These are phyloP conservation scores for Penicillium nucicola DNA, from an alignment of 495 filamentous ascomycete species.

Conservation along the genomic window DNA sequence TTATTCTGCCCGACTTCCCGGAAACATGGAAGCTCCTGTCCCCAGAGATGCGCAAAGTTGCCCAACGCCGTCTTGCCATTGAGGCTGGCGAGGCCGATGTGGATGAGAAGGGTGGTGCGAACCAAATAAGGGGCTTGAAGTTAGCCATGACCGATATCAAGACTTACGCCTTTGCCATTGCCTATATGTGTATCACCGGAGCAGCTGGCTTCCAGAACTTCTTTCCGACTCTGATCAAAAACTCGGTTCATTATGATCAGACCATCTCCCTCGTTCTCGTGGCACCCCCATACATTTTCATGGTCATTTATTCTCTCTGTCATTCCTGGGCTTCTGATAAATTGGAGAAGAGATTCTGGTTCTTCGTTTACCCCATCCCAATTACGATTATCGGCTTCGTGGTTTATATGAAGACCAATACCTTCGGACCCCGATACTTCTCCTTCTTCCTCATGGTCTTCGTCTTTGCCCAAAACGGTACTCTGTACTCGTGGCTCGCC, in stretches of 20 bases:
- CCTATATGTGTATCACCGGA: constrained; percentile 51
- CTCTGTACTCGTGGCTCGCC: constrained; percentile 54
- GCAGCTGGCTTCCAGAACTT: constrained; percentile 54
- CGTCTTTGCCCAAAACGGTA: constrained; percentile 51
- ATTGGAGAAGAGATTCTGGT: constrained; percentile 47
- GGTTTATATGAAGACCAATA: constrained; percentile 47
- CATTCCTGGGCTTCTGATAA: constrained; percentile 48
- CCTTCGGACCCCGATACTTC: constrained; percentile 51
- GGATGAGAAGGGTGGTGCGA: constrained; percentile 46
- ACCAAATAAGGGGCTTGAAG: constrained; percentile 48
- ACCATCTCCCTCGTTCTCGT: constrained; percentile 48
- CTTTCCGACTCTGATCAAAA: constrained; percentile 49
- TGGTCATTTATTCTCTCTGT: constrained; percentile 45
- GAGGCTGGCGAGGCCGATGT: constrained; percentile 48
- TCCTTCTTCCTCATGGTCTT: constrained; percentile 54
- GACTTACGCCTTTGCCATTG: constrained; percentile 46
- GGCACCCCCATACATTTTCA: constrained; percentile 54
- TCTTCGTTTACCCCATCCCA: constrained; percentile 49
- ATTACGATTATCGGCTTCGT: constrained; percentile 49
- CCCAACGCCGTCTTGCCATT: constrained; percentile 46
- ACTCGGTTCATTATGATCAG: constrained; percentile 38
- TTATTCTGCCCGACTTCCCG: constrained; percentile 49
- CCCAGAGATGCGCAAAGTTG: constrained; percentile 48
- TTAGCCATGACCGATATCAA: constrained; percentile 51
- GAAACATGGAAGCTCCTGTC: constrained; percentile 45